phyloP scores from a whole-genome alignment of 2,329 filamentous ascomycete genomes.

The Fusarium miscanthi region DNA sequence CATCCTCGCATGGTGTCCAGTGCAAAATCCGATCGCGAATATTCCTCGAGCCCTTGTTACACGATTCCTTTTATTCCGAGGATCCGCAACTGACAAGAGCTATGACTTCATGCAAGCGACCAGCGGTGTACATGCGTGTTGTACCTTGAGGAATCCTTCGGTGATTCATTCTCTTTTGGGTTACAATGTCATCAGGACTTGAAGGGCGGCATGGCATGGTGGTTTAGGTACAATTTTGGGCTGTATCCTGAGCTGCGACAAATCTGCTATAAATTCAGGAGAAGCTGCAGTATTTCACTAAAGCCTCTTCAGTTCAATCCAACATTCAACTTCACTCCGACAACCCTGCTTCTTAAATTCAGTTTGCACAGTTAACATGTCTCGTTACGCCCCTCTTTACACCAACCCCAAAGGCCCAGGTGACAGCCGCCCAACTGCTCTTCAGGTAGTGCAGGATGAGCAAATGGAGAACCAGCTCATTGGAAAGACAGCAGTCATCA shows the following conservation, averaged over 20 bases:
- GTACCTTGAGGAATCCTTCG: not conserved
- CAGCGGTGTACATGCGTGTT: too few species aligned
- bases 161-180: not conserved
- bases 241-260: not conserved
- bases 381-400: slow-evolving; percentile 7
- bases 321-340: fast-evolving
- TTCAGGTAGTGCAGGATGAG: slow-evolving; percentile 3
- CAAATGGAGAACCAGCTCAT: not conserved
- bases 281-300: too few species aligned
- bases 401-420: not conserved
- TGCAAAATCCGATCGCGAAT: not conserved
- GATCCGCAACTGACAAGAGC: not conserved
- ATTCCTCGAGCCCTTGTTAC: not conserved
- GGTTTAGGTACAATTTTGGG: too few species aligned
- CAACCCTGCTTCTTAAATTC: fast-evolving
- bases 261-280: not conserved
- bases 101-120: not conserved
- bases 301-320: not conserved
- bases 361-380: not conserved
- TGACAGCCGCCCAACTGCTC: slow-evolving; percentile 4
- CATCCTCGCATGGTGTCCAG: not conserved
- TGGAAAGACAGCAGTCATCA: slow-evolving; percentile 2
- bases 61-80: not conserved
- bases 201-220: not conserved
- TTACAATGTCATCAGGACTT: not conserved